Evolutionary conservation across 345 rosid genomes (phyloP), one percentile per base, ranked within the genome.

Genomic region (Brassica nigra): DNA sequence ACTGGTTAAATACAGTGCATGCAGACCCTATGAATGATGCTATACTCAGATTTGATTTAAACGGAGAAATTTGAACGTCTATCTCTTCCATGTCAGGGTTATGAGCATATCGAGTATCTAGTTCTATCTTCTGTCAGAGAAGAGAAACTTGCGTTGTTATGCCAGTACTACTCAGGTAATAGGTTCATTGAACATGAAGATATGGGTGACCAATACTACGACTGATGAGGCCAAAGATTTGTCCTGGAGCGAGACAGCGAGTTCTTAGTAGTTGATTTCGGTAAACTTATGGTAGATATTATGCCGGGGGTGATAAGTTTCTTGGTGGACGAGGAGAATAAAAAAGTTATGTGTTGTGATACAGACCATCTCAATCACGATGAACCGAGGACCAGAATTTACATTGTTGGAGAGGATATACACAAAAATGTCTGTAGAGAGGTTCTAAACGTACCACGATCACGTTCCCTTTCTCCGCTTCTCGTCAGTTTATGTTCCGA

Each of bases 301-400:
- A 54, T 5, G 23, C 2, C 23, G 8, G 5, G 10, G 8, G 1
- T 55, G 1, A 1, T 0, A 0, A 5, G 16, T 62, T 62, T 62
- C 36, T 62, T 62, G 36, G 16, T 62, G 66, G 66, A 62, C 36
- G 66, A 62, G 66, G 66, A 62, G 20, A 62, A 30, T n/a, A 30
- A 30, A 62, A 30, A 30, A 31, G 66, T 30, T 4, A n/a, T 62
- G 23, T 63, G 20, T 63, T 63, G 67, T 31, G 39, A 63, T n/a
- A 3, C 10, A 6, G 2, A 14, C 5, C 1, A 4, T 0, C 4
- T 34, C 37, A 34, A 34, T 34, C 7, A 5, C 16, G 2, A n/a
- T 12, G 39, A 14, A 5, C 42, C 5, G 3, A 15, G 7, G 28
- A 36, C 6, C 69, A 34, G 29, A 65, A 16, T 34, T 15, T 52